A percentile compares a stretch with the other conserved stretches of the same genome.
Conservation (phyloP, 2,329 filamentous ascomycete species). For the Clarireedia hainanense region DNA sequence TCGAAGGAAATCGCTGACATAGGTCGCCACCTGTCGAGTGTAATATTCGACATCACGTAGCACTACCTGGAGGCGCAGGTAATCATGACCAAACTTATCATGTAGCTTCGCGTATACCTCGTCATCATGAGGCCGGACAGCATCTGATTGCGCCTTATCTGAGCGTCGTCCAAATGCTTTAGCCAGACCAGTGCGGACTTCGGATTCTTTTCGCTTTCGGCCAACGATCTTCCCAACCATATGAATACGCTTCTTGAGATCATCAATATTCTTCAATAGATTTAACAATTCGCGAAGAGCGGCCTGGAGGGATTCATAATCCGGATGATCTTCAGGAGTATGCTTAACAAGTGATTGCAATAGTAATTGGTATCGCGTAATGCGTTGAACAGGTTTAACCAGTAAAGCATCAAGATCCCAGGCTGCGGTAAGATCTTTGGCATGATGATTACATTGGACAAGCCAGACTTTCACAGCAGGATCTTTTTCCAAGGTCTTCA, state of each 20-base stretch:
- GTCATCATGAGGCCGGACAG: conserved; percentile 64
- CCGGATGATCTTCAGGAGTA: conserved; percentile 77
- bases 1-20: conserved; percentile 72
- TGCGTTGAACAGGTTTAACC: conserved; percentile 91
- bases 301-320: conserved; percentile 55
- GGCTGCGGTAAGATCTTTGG: conserved; percentile 82
- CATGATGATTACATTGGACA: conserved; percentile 85
- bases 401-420: conserved; percentile 96
- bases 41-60: conserved; percentile 85
- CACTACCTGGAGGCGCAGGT: conserved; percentile 84
- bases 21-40: conserved; percentile 70
- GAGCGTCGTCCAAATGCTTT: conserved; percentile 78
- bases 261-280: conserved; percentile 82
- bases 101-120: conserved; percentile 71
- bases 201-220: conserved; percentile 79
- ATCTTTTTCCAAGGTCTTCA: conserved; percentile 57
- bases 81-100: conserved; percentile 86
- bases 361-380: conserved; percentile 87
- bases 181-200: conserved; percentile 74
- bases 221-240: conserved; percentile 81
- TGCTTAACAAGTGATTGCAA: conserved; percentile 71
- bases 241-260: conserved; percentile 90
- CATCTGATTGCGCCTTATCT: conserved; percentile 53
- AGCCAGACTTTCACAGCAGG: conserved; percentile 73
- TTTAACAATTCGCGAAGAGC: conserved; percentile 49